Base-by-base conservation (phyloP, 495 filamentous ascomycete genomes). In the Coniosporium apollinis region DNA sequence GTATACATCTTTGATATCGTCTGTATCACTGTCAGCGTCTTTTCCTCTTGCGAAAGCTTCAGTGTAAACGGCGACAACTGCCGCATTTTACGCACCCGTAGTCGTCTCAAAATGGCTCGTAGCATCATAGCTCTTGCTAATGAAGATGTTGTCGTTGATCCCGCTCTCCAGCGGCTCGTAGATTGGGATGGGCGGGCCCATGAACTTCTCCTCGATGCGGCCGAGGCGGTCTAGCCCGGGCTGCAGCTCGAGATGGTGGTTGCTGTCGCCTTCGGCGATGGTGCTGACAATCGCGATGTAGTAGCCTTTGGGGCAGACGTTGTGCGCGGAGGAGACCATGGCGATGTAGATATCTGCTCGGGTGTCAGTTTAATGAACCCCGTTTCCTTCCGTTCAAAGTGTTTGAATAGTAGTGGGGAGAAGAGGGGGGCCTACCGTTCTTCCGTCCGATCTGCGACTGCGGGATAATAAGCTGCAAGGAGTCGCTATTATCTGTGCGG, bases 221-320 rank as follows among this genome's bases (percentile, higher is more conserved):
- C 91, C 89, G 18, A 99, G 77, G 39, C 89, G 74, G 52, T 96
- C 85, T 43, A 99, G 79, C 38, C 89, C 89, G 16, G 86, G 76
- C 55, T 86, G 78, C 3, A 99, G 75, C 61, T 99, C 89, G 18
- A 93, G 57, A 56, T 96, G 91, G 61, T 91, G 86, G 66, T 99
- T 96, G 41, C 78, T 74, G 42, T 72, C 62, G 26, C 74, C 76
- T 66, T 99, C 89, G 46, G 92, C 82, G 45, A 99, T 93, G 39
- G 91, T 99, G 33, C 83, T 92, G 35, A 99, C 85, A 46, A 94
- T 94, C 41, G 89, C 91, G 46, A 99, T 84, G 64, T 92, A 96
- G 70, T 94, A 96, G 28, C 86, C 89, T 68, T 93, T 93, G 37
- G 91, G 89, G 64, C 91, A 96, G 47, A 96, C 91, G 52, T 92